These are phyloP conservation scores for Phoenix roebelenii DNA, from an alignment of 176 grass and related monocot species.

Conservation along the genomic window DNA sequence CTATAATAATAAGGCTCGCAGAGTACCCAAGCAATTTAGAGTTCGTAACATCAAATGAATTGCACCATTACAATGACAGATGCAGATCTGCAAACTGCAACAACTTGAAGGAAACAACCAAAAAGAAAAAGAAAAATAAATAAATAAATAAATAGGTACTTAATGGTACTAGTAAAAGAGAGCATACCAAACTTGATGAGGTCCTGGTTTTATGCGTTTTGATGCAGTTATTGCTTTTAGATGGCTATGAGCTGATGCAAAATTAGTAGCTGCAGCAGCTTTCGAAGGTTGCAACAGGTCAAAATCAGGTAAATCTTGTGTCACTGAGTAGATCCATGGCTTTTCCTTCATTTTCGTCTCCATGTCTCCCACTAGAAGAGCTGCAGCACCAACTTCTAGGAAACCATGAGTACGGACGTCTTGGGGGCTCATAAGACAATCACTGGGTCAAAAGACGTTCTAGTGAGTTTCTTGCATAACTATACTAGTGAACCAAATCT, in stretches of 20 bases:
- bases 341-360: slow-evolving; percentile 64
- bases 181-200: slow-evolving; percentile 85
- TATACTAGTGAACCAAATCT: too few species aligned
- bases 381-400: slow-evolving; percentile 80
- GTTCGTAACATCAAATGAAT: too few species aligned
- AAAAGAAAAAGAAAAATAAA: slow-evolving; percentile 7
- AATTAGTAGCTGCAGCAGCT: slow-evolving; percentile 49
- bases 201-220: slow-evolving; percentile 82
- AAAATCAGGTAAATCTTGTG: slow-evolving; percentile 81
- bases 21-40: too few species aligned
- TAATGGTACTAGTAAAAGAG: slow-evolving; percentile 4
- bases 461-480: neutral
- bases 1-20: too few species aligned
- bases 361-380: slow-evolving; percentile 85
- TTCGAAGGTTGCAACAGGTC: slow-evolving; percentile 69
- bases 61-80: too few species aligned
- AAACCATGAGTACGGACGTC: slow-evolving; percentile 53
- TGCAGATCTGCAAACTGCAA: neutral
- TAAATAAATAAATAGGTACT: neutral
- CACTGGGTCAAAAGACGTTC: slow-evolving; percentile 21
- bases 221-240: slow-evolving; percentile 96
- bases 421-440: slow-evolving; percentile 39
- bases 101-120: slow-evolving; percentile 1
- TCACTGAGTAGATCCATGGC: slow-evolving; percentile 50
- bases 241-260: slow-evolving; percentile 61